Evolutionary conservation across 176 grass and related monocot species (phyloP).

Genomic region (Carex kokanica): DNA sequence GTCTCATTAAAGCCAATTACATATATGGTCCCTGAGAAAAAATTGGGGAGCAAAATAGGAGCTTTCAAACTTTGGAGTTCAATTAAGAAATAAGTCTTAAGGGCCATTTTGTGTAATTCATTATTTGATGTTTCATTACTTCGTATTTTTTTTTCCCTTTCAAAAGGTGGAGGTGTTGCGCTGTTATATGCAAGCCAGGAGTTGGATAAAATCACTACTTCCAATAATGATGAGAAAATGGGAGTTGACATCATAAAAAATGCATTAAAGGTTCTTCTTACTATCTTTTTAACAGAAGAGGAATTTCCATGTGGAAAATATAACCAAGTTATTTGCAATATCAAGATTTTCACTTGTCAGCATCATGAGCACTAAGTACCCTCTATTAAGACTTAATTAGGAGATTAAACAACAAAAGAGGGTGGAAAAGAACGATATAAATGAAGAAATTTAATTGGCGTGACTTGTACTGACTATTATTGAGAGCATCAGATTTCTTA

Average conservation of each 20-base stretch:
- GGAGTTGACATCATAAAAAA: slow-evolving; percentile 92
- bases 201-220: slow-evolving; percentile 64
- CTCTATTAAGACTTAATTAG: not conserved
- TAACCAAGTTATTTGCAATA: slow-evolving; percentile 20
- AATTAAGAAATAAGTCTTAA: not conserved
- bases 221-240: slow-evolving; percentile 76
- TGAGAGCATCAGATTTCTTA: not conserved
- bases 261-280: slow-evolving; percentile 71
- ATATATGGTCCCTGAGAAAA: not conserved
- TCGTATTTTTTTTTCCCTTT: not conserved
- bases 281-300: not conserved
- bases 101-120: not conserved
- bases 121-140: not conserved
- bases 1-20: not conserved
- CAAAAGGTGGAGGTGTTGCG: slow-evolving; percentile 81
- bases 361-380: not conserved
- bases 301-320: not conserved
- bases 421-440: not conserved
- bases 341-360: not conserved
- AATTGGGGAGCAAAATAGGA: not conserved
- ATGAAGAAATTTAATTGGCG: not conserved
- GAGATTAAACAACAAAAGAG: slow-evolving; percentile 5
- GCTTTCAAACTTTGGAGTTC: not conserved
- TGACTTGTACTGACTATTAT: not conserved
- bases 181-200: slow-evolving; percentile 76